Evolutionary conservation across 2,329 filamentous ascomycete species (phyloP), one percentile per base, ranked within the genome.

Genomic region (Alternaria infectoria): DNA sequence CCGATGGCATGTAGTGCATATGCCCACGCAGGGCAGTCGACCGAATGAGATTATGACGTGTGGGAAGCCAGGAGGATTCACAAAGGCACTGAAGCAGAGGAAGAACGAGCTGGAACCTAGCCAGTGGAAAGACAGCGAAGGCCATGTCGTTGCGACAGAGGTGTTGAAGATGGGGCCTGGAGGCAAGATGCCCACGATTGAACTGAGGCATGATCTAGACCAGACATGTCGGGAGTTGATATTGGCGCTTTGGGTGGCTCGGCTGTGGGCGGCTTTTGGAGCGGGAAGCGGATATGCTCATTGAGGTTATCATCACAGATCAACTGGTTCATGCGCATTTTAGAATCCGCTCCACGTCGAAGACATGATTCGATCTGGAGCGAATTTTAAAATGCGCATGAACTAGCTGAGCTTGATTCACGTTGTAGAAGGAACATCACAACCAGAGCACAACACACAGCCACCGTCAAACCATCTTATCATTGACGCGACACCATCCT

Each of bases 211-310:
- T 19, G 67, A 62, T 9, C 43, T 75, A 40, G 71, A 72, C 57
- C 64, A 73, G 61, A 69, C 47, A 32, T 74, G 71, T 63, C 59
- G 72, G 44, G 73, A 75, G 61, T 21, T 72, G 62, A 23, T 75
- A 28, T 32, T 75, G 15, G 66, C 59, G 17, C 44, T 74, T 15
- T 75, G 73, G 73, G 68, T 69, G 5, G 61, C 66, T 30, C 59
- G 71, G 54, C 46, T 75, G 30, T 74, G 73, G 73, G 65, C 68
- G n/a, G 72, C 67, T 15, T 70, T 69, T 65, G 71, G 71, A 2
- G 67, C 60, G n/a, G 66, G 70, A 11, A 49, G 28, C 21, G 40
- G 49, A 25, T 64, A 62, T 5, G 30, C 40, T 12, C 46, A 26
- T 21, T 59, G 60, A 59, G 26, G 40, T 15, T 4, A 17, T 23